Evolutionary conservation across 1,284 basidiomycete species (phyloP).

Genomic region (Singerocomus rubriflavus): DNA sequence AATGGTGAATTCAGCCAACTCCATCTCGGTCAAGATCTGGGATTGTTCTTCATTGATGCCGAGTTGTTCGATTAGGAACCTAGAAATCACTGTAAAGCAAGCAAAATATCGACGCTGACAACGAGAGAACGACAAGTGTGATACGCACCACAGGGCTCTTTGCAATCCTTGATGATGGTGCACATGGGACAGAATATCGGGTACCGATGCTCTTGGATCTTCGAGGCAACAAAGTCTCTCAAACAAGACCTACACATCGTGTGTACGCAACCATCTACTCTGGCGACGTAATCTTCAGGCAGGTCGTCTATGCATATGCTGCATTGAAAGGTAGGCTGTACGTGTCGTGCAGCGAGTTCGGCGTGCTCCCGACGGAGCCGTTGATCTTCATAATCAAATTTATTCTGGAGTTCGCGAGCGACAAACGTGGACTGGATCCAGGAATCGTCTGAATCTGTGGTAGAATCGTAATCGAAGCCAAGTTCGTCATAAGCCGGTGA

Average conservation of each 20-base stretch:
- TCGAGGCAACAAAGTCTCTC: conserved; percentile 40
- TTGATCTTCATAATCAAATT: conserved; percentile 46
- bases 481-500: conserved; percentile 13
- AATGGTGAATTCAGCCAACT: conserved; percentile 50
- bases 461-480: neutral
- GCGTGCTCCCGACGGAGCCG: conserved; percentile 39
- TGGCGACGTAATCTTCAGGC: conserved; percentile 44
- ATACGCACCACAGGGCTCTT: conserved; percentile 40
- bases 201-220: conserved; percentile 52
- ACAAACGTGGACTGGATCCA: conserved; percentile 25
- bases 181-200: conserved; percentile 64
- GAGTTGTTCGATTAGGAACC: conserved; percentile 43
- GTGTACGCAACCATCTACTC: conserved; percentile 48
- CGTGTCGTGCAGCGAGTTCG: conserved; percentile 35
- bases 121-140: neutral
- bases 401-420: conserved; percentile 34
- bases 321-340: conserved; percentile 41
- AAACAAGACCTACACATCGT: conserved; percentile 57
- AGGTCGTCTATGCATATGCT: conserved; percentile 55
- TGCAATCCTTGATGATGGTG: conserved; percentile 24
- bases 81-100: conserved; percentile 39
- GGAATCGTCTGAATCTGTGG: conserved; percentile 6
- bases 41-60: conserved; percentile 49
- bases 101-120: neutral
- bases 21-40: conserved; percentile 50